These are phyloP conservation scores for Myriosclerotinia curreyana DNA, from an alignment of 2,329 filamentous ascomycete species.

Conservation along the genomic window DNA sequence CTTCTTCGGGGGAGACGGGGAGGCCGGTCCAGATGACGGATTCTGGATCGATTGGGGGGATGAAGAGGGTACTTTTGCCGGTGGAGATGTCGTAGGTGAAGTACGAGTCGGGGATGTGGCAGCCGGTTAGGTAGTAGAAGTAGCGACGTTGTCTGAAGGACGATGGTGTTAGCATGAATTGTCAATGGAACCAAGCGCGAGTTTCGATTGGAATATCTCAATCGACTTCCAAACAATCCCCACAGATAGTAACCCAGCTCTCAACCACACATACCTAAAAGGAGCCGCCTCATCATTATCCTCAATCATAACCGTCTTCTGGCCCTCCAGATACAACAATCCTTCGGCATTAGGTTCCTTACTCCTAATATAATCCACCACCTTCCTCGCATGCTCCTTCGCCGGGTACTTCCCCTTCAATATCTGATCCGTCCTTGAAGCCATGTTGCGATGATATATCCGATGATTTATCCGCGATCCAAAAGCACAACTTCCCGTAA, in stretches of 20 bases:
- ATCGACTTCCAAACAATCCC: background rate
- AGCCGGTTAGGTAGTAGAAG: slow-evolving; percentile 95
- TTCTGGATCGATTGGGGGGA: slow-evolving; percentile 84
- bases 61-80: slow-evolving; percentile 77
- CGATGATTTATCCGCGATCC: background rate
- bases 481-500: background rate
- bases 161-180: slow-evolving; percentile 19
- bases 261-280: slow-evolving; percentile 60
- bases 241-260: background rate
- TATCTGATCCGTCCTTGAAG: slow-evolving; percentile 37
- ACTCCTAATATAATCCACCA: slow-evolving; percentile 72
- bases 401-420: slow-evolving; percentile 71
- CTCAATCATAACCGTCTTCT: slow-evolving; percentile 76
- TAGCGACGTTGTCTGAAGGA: slow-evolving; percentile 72
- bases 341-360: slow-evolving; percentile 65
- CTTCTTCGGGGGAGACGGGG: slow-evolving; percentile 73
- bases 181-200: background rate
- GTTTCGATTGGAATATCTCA: no score
- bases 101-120: slow-evolving; percentile 72
- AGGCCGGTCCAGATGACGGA: slow-evolving; percentile 92
- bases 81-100: slow-evolving; percentile 76
- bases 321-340: slow-evolving; percentile 83
- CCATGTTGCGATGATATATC: background rate
- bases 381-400: slow-evolving; percentile 79
- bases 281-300: slow-evolving; percentile 82